phyloP scores from a whole-genome alignment of 306 rosid genomes.

The Castanospermum australe region DNA sequence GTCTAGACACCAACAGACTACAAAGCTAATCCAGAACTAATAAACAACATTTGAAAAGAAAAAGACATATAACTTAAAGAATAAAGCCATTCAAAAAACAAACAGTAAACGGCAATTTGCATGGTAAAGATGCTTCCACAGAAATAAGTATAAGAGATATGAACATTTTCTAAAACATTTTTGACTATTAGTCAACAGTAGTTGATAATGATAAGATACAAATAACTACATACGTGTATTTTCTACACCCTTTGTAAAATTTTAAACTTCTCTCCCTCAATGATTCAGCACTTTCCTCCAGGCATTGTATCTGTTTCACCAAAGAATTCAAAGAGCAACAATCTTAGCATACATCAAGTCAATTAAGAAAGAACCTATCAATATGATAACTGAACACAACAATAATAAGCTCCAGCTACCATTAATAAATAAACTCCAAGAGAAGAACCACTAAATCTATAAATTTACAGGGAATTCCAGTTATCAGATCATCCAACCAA shows the following conservation, averaged over 20 bases:
- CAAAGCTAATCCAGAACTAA: background rate
- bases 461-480: background rate
- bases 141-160: conserved; percentile 2
- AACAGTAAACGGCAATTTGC: background rate
- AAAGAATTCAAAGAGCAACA: conserved; percentile 30
- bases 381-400: background rate
- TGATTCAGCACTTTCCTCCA: conserved; percentile 98
- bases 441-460: background rate
- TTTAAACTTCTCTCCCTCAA: conserved; percentile 90
- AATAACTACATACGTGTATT: conserved; percentile 81
- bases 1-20: background rate
- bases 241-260: conserved; percentile 97
- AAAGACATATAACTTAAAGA: background rate
- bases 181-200: background rate
- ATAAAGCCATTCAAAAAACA: background rate
- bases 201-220: conserved; percentile 1
- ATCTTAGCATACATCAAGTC: conserved; percentile 10
- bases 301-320: conserved; percentile 78
- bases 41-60: conserved; percentile 11
- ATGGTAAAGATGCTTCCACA: conserved; percentile 2
- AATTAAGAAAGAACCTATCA: conserved; percentile 18
- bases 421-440: background rate
- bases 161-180: background rate
- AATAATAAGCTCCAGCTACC: no score
- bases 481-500: background rate